phyloP scores from a whole-genome alignment of 805 yeast species.

The Starmerella vaccinii region DNA sequence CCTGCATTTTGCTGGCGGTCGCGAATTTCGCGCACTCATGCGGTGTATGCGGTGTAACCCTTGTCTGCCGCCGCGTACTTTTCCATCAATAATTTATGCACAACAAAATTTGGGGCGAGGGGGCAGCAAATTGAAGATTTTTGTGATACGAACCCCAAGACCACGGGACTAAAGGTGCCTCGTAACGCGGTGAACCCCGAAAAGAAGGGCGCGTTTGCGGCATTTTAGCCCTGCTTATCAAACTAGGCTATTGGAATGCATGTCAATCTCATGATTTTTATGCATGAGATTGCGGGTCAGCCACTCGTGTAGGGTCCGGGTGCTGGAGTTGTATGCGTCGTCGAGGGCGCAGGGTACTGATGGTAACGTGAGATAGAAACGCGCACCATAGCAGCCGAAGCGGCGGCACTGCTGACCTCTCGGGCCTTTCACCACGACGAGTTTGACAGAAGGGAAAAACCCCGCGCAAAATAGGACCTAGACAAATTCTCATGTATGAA shows the following conservation, averaged over 20 bases:
- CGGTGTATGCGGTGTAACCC: not conserved
- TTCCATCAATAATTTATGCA: not conserved
- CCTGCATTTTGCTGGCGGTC: too few relatives aligned
- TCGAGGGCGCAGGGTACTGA: conserved; percentile 4
- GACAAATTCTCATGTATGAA: conserved; percentile 3
- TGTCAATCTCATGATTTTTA: not conserved
- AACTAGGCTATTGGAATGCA: not conserved
- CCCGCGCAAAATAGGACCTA: not conserved
- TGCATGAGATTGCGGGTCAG: conserved; percentile 2
- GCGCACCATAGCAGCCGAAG: conserved; percentile 2
- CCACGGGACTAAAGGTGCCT: not conserved
- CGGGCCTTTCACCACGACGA: not conserved
- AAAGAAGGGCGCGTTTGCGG: too few relatives aligned
- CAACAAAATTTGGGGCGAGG: not conserved
- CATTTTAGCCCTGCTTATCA: too few relatives aligned
- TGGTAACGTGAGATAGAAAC: conserved; percentile 6
- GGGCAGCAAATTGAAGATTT: not conserved
- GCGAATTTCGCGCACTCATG: not conserved
- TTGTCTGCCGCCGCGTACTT: not conserved
- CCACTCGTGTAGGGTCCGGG: not conserved
- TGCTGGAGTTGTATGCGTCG: not conserved
- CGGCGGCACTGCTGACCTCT: conserved; percentile 3
- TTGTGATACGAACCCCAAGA: not conserved
- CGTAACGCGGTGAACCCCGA: too few relatives aligned
- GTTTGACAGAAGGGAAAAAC: not conserved